Evolutionary conservation across 2,329 filamentous ascomycete species (phyloP), one percentile per base, ranked within the genome.

Genomic region (Colletotrichum sublineola): DNA sequence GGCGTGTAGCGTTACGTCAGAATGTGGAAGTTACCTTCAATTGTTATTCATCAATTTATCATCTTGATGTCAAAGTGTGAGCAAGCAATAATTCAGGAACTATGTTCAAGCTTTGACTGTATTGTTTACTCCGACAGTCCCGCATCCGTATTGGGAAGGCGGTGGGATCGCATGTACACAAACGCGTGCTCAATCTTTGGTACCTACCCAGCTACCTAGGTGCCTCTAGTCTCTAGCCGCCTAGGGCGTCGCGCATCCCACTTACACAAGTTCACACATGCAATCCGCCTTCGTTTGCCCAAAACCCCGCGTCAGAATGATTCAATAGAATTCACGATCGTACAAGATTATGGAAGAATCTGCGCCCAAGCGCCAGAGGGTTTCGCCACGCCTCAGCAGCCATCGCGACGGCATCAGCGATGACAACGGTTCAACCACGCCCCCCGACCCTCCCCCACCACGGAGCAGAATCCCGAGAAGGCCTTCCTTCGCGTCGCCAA

Each of bases 401-500:
- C 71, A 76, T 24, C 62, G 71, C 63, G 71, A 69, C 62, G 46
- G 52, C 53, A 29, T 2, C 24, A 61, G 11, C 38, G 63, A 74
- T 31, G 65, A 53, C 60, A 68, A 79, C 77, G 81, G 81, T 75
- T 82, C 82, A 46, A 82, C 82, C 69, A 83, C 81, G 68, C 81
- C 81, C 60, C 76, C 76, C 63, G 77, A 76, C 68, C 76, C 75
- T 62, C 76, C 75, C 24, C 75, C 73, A 58, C 75, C 74, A 20
- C 76, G 73, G 50, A 68, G 65, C 42, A 76, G 77, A 46, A 79
- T 75, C 70, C 80, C 76, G 42, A 77, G 77, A 58, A 85, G 86
- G 1, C 86, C 88, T 0, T 92, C 90, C 0, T 93, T 90, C 77
- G 88, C 88, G 66, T 92, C 91, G n/a, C 91, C 92, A 0, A 92